These are phyloP conservation scores for Adenanthera pavonina DNA, from an alignment of 306 rosid genomes.

Conservation along the genomic window DNA sequence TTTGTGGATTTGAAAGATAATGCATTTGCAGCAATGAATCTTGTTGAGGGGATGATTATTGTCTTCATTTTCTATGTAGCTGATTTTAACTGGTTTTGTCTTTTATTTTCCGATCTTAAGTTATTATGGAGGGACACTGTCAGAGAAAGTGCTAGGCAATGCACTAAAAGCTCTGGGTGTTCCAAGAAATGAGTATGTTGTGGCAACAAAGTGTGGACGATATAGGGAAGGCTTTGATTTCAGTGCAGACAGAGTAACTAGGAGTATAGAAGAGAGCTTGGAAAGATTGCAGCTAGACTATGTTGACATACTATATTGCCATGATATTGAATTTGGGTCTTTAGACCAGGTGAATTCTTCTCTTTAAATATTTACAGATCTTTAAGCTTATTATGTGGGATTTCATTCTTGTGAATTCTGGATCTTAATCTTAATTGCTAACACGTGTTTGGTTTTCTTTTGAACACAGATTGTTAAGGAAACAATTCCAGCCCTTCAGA, in stretches of 20 bases:
- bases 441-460: constrained; percentile 22
- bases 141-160: constrained; percentile 85
- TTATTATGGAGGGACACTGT: constrained; percentile 81
- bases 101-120: constrained; percentile 40
- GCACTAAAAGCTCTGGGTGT: constrained; percentile 73
- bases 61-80: background rate
- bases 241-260: constrained; percentile 83
- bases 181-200: constrained; percentile 77
- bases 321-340: constrained; percentile 89
- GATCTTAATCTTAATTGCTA: background rate
- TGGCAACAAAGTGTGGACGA: constrained; percentile 89
- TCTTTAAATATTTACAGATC: background rate
- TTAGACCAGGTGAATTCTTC: constrained; percentile 69
- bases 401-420: constrained; percentile 10
- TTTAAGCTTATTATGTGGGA: background rate
- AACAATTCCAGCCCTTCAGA: constrained; percentile 86
- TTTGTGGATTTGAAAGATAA: background rate
- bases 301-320: constrained; percentile 91
- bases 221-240: constrained; percentile 86
- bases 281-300: constrained; percentile 84
- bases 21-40: background rate
- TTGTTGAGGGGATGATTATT: background rate
- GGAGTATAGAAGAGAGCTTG: constrained; percentile 92
- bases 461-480: constrained; percentile 70
- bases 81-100: background rate